Evolutionary conservation across 1,284 basidiomycete genomes (phyloP).

Genomic region (Papiliotrema terrestris): DNA sequence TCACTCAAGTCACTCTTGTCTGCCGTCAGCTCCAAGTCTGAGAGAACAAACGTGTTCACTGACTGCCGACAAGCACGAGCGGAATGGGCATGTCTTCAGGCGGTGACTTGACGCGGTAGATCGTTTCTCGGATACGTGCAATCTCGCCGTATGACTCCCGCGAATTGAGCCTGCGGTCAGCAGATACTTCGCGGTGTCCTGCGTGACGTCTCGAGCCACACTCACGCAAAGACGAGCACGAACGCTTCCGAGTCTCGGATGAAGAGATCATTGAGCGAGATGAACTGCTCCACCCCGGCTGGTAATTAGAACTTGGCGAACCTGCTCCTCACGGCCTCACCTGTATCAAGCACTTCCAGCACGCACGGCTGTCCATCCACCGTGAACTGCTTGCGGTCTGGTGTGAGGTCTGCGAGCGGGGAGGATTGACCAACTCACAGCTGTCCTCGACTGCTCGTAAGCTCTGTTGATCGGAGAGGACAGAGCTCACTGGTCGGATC

Average conservation of each 20-base stretch:
- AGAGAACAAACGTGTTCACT: constrained; percentile 4
- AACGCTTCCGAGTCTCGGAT: constrained; percentile 38
- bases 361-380: constrained; percentile 33
- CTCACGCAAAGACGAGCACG: constrained; percentile 39
- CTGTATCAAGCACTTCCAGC: constrained; percentile 41
- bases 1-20: constrained; percentile 37
- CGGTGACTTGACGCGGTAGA: constrained; percentile 26
- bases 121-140: constrained; percentile 21
- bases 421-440: constrained; percentile 21
- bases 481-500: constrained; percentile 35
- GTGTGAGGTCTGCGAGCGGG: background rate
- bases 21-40: constrained; percentile 1
- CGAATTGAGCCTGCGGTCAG: constrained; percentile 21
- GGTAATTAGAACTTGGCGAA: background rate
- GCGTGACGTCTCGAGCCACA: background rate
- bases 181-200: background rate
- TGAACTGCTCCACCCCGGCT: constrained; percentile 39
- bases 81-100: constrained; percentile 14
- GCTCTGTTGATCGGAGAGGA: background rate
- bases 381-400: constrained; percentile 34
- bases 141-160: constrained; percentile 34
- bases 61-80: constrained; percentile 41
- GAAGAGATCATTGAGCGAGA: constrained; percentile 30
- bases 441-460: constrained; percentile 31
- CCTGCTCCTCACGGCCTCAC: constrained; percentile 8